Evolutionary conservation across 2,329 filamentous ascomycete species (phyloP), one percentile per base, ranked within the genome.

Genomic region (Aspergillus novofumigatus): DNA sequence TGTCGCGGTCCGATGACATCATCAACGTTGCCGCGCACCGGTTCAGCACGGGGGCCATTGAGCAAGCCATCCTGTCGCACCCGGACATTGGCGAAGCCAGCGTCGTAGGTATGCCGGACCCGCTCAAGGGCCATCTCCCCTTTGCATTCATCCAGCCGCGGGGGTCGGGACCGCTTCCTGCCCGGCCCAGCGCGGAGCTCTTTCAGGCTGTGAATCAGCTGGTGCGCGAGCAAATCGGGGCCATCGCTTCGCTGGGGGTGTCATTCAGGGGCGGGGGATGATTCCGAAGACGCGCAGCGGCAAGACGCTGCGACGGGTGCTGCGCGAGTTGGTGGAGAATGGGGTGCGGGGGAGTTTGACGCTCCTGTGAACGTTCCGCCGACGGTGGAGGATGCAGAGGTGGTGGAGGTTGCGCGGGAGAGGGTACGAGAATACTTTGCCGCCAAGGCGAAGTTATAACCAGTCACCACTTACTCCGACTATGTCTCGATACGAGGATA

Each of bases 11-110:
- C 32, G 92, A 97, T 76, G 92, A 97, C 72, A 88, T 97, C 58
- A 92, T 97, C 69, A 97, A 97, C 69, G 92, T 96, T n/a, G 92
- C 92, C 44, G 92, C 92, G 4, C 92, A 97, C 77, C 85, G 92
- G 14, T 87, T 97, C 59, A 93, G 89, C 61, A 96, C 92, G 10
- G 91, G 91, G 51, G 84, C 88, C 35, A 94, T 97, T 71, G 92
- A 97, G 75, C 91, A 97, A 79, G 92, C 90, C 53, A 89, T 97
- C 59, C 88, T 91, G 11, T 87, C 87, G 0, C 91, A 96, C 69
- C 86, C 89, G 0, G 78, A 80, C 3, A 86, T 97, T 53, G 89
- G 88, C 29, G 92, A 97, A 78, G 89, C 88, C 54, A 92, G 90
- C 65, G 90, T 97, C 1, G 86, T 97, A 28, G 88, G 89, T 45